phyloP scores from a whole-genome alignment of 768 basidiomycete species.

The Serendipita indica region DNA sequence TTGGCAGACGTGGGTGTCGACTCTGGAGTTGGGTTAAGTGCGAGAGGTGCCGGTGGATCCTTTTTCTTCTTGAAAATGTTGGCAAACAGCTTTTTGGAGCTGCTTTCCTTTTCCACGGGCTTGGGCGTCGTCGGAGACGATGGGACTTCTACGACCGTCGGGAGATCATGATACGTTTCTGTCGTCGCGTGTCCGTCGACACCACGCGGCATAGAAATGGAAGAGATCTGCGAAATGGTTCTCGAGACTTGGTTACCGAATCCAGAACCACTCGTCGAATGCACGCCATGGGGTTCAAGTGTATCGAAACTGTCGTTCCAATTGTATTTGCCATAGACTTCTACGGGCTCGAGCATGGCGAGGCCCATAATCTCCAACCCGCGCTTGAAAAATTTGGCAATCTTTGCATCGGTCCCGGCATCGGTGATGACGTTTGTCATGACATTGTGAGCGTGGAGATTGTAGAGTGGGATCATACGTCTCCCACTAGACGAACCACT shows the following conservation, averaged over 20 bases:
- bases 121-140: conserved; percentile 15
- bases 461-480: conserved; percentile 75
- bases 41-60: conserved; percentile 15
- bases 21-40: conserved; percentile 12
- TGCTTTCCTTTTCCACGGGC: conserved; percentile 21
- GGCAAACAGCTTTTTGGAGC: conserved; percentile 47
- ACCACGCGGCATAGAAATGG: conserved; percentile 21
- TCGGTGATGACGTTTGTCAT: conserved; percentile 76
- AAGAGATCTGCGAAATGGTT: not conserved
- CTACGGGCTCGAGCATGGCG: conserved; percentile 64
- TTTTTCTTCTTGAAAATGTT: conserved; percentile 47
- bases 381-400: conserved; percentile 53
- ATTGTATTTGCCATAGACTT: conserved; percentile 41
- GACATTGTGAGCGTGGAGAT: conserved; percentile 76
- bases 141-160: conserved; percentile 7
- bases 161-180: conserved; percentile 8
- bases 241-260: not conserved
- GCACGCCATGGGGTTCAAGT: conserved; percentile 16
- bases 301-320: conserved; percentile 20
- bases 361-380: conserved; percentile 68
- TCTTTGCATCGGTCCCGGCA: conserved; percentile 76
- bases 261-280: not conserved
- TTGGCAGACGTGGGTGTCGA: not conserved
- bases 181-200: conserved; percentile 11
- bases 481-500: conserved; percentile 27